Evolutionary conservation across 2,329 filamentous ascomycete genomes (phyloP).

Genomic region (Macrophomina tecta): DNA sequence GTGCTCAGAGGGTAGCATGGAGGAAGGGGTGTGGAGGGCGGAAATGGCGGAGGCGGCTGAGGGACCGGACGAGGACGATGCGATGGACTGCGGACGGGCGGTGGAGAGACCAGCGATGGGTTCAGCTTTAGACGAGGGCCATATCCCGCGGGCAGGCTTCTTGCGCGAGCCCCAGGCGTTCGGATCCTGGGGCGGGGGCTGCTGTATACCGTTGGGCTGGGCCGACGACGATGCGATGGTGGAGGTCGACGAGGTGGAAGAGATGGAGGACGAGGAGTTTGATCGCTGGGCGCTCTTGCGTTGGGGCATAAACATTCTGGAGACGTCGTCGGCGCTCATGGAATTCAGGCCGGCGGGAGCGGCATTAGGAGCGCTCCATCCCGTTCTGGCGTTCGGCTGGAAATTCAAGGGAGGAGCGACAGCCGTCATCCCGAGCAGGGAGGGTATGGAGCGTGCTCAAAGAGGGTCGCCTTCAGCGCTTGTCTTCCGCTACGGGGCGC

Average conservation of each 20-base stretch:
- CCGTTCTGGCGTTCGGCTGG: constrained; percentile 64
- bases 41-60: constrained; percentile 68
- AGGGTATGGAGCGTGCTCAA: constrained; percentile 17
- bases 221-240: constrained; percentile 68
- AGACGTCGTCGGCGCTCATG: constrained; percentile 83
- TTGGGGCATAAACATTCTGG: constrained; percentile 81
- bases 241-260: constrained; percentile 68
- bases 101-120: constrained; percentile 67
- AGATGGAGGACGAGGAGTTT: constrained; percentile 87
- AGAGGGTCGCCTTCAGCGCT: constrained; percentile 25
- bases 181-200: constrained; percentile 33
- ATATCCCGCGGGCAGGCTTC: constrained; percentile 62
- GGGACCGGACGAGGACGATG: constrained; percentile 62
- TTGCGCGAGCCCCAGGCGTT: constrained; percentile 54
- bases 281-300: constrained; percentile 85
- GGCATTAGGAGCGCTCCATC: constrained; percentile 66
- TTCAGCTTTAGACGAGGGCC: constrained; percentile 70
- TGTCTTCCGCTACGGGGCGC: constrained; percentile 16
- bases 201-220: constrained; percentile 66
- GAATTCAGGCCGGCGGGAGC: constrained; percentile 67
- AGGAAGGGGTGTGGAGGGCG: constrained; percentile 66
- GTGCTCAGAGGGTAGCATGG: constrained; percentile 72
- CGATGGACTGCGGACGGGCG: constrained; percentile 66
- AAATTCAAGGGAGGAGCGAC: constrained; percentile 69
- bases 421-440: constrained; percentile 61